phyloP scores from a whole-genome alignment of 1,284 basidiomycete genomes.

The Ganoderma lucidum region DNA sequence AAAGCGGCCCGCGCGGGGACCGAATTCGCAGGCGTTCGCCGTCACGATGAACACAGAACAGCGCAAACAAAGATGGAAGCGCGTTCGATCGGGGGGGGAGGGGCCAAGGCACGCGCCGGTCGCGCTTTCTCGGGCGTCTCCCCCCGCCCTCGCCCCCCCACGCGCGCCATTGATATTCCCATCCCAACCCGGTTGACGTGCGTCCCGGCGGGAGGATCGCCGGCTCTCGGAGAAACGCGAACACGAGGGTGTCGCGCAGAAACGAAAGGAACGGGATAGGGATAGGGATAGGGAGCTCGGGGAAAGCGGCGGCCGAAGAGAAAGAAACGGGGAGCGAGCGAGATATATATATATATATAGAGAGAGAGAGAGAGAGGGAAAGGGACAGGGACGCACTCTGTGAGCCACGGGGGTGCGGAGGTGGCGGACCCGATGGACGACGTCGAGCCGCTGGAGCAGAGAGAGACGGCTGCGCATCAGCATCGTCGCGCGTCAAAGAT shows the following conservation, averaged over 20 bases:
- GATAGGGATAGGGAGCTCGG: not conserved
- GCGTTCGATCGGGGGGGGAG: not conserved
- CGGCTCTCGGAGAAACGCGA: not conserved
- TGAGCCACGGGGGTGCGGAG: conserved; percentile 27
- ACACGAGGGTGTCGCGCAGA: not conserved
- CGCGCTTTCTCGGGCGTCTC: not conserved
- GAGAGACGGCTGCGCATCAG: not conserved
- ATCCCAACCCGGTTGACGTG: not conserved
- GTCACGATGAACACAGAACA: too few species aligned
- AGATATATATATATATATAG: too few species aligned
- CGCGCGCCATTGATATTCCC: not conserved
- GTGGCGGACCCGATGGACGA: conserved; percentile 21
- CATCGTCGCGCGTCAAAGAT: conserved; percentile 5
- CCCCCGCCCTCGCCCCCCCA: too few species aligned
- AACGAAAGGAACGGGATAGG: not conserved
- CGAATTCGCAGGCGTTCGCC: too few species aligned
- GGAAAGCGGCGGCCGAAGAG: not conserved
- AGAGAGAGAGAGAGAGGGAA: not conserved
- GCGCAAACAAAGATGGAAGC: too few species aligned
- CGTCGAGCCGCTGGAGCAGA: conserved; percentile 8
- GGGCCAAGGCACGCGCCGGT: not conserved
- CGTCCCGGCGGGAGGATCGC: not conserved
- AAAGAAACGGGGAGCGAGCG: not conserved
- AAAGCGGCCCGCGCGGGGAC: too few species aligned
- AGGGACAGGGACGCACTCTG: conserved; percentile 17